Evolutionary conservation across 495 filamentous ascomycete genomes (phyloP).

Genomic region (Hypoxylon cercidicola): DNA sequence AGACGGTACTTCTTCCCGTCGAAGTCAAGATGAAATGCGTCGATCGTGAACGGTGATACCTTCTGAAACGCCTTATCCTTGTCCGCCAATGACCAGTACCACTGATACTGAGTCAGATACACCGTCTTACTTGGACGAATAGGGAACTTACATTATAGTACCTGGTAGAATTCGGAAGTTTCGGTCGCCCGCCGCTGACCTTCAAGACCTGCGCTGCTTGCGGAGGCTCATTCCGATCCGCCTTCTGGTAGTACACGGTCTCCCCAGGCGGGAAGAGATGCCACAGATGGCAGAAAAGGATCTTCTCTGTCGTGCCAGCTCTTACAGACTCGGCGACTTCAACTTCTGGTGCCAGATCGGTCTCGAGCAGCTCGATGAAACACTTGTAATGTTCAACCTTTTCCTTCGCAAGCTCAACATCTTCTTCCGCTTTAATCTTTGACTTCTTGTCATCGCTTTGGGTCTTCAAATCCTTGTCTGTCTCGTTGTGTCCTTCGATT

Average conservation of each 20-base stretch:
- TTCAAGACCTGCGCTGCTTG: slow-evolving; percentile 18
- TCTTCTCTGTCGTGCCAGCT: slow-evolving; percentile 2
- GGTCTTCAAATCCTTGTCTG: not conserved
- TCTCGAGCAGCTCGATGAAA: slow-evolving; percentile 22
- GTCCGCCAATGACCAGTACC: not conserved
- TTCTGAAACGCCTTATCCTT: not conserved
- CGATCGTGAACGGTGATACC: slow-evolving; percentile 15
- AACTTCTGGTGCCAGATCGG: slow-evolving; percentile 7
- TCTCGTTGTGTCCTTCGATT: too few species aligned
- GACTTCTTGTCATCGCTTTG: not conserved
- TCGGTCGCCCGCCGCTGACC: slow-evolving; percentile 15
- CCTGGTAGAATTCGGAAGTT: slow-evolving; percentile 3
- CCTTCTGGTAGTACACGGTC: slow-evolving; percentile 15
- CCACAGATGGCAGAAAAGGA: slow-evolving; percentile 22
- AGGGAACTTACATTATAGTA: not conserved
- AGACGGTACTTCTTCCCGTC: slow-evolving; percentile 18
- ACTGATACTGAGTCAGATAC: not conserved
- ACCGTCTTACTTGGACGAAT: too few species aligned
- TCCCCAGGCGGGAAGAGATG: slow-evolving; percentile 17
- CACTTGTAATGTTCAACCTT: slow-evolving; percentile 11
- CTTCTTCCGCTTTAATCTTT: not conserved
- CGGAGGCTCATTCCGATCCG: slow-evolving; percentile 12
- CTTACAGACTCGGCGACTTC: slow-evolving; percentile 2
- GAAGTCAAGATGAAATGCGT: slow-evolving; percentile 22
- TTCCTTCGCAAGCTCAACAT: slow-evolving; percentile 4